phyloP scores from a whole-genome alignment of 352 stramenopile genomes.

The Elongisporangium anandrum region DNA sequence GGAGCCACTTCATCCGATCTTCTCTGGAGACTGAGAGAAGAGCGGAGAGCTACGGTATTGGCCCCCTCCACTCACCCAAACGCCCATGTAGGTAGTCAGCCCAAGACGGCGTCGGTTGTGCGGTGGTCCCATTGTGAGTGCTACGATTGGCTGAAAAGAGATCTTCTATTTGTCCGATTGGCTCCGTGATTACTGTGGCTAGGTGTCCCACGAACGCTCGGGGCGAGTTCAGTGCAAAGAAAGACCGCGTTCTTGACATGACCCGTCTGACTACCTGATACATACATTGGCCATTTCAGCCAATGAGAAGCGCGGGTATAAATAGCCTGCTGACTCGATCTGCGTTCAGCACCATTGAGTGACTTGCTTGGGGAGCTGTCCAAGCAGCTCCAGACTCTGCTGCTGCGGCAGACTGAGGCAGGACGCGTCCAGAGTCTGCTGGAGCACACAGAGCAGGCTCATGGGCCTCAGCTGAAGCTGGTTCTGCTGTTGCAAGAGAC shows the following conservation, averaged over 20 bases:
- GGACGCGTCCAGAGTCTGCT: constrained; percentile 3
- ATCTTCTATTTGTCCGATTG: not conserved
- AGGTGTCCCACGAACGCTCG: not conserved
- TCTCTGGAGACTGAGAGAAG: not conserved
- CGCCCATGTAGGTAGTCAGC: not conserved
- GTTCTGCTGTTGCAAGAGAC: constrained; percentile 9
- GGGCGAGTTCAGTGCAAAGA: not conserved
- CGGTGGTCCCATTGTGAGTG: not conserved
- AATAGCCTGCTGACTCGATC: not conserved
- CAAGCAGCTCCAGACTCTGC: not conserved
- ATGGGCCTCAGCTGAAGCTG: constrained; percentile 18
- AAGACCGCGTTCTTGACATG: not conserved
- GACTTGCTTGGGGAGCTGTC: not conserved
- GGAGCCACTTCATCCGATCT: not conserved
- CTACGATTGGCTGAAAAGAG: not conserved
- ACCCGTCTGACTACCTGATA: not conserved
- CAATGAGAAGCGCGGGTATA: not conserved
- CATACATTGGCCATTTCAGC: not conserved
- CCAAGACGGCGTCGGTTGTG: not conserved
- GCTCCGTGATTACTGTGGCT: not conserved
- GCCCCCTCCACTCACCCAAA: not conserved
- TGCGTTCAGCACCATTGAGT: not conserved
- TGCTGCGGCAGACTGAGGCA: not conserved
- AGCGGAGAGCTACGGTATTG: not conserved
- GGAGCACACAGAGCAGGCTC: constrained; percentile 13